phyloP scores from a whole-genome alignment of 225 moss, liverwort and hornwort genomes.

The Marchantia paleacea region DNA sequence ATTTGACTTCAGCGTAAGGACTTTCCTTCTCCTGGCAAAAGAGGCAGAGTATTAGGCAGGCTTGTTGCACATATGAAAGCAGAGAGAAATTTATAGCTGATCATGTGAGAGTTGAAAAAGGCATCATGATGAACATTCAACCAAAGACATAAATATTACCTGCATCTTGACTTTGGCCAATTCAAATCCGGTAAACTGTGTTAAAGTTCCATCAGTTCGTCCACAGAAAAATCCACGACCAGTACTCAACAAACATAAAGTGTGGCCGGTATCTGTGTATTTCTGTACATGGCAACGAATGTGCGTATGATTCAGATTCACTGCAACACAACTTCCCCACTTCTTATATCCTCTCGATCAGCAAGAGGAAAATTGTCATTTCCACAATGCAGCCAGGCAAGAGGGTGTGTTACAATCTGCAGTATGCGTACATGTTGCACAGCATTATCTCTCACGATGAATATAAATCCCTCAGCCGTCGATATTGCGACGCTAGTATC shows the following conservation, averaged over 20 bases:
- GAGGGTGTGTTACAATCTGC: neutral
- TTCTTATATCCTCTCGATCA: neutral
- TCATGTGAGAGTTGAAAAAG: neutral
- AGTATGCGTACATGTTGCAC: conserved; percentile 46
- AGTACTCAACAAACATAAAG: conserved; percentile 44
- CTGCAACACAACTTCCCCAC: neutral
- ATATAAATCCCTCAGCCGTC: conserved; percentile 50
- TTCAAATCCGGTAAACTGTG: conserved; percentile 57
- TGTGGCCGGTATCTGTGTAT: conserved; percentile 44
- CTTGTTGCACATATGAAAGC: neutral
- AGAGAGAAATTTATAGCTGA: neutral
- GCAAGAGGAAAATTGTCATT: neutral
- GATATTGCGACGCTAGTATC: conserved; percentile 63
- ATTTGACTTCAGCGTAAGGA: conserved; percentile 45
- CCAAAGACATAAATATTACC: conserved; percentile 23
- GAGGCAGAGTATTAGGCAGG: neutral
- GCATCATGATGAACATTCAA: neutral
- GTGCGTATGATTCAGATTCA: neutral
- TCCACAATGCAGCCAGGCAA: neutral
- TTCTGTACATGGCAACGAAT: conserved; percentile 34
- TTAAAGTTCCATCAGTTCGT: conserved; percentile 50
- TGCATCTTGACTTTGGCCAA: conserved; percentile 54
- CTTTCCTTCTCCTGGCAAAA: conserved; percentile 39
- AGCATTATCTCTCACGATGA: conserved; percentile 52
- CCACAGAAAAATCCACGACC: conserved; percentile 53